These are phyloP conservation scores for Globisporangium apiculatum DNA, from an alignment of 352 stramenopile genomes.

Conservation along the genomic window DNA sequence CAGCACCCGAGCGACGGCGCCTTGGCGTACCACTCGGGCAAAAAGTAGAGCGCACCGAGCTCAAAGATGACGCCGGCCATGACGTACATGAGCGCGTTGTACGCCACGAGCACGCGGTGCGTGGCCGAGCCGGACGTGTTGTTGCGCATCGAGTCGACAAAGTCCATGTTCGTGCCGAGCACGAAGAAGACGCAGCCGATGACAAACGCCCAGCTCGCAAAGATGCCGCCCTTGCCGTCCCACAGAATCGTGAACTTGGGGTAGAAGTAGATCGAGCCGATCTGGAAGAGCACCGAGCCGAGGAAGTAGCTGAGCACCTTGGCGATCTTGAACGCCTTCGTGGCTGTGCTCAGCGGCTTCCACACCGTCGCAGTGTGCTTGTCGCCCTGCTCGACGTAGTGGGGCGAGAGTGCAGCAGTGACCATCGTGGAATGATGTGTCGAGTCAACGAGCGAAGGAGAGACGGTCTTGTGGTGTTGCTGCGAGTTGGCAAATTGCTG, in stretches of 20 bases:
- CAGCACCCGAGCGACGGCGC: conserved; percentile 60
- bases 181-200: conserved; percentile 70
- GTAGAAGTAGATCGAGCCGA: conserved; percentile 80
- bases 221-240: conserved; percentile 49
- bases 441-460: too few species aligned
- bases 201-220: conserved; percentile 64
- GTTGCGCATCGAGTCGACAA: conserved; percentile 55
- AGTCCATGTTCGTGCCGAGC: conserved; percentile 60
- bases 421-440: conserved; percentile 2
- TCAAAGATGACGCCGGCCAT: conserved; percentile 67
- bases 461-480: too few species aligned
- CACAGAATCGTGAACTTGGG: conserved; percentile 59
- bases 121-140: conserved; percentile 44
- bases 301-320: conserved; percentile 50
- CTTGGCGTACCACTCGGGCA: conserved; percentile 67
- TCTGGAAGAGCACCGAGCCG: conserved; percentile 63
- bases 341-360: conserved; percentile 17
- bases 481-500: too few species aligned
- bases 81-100: conserved; percentile 55
- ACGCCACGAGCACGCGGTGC: conserved; percentile 49
- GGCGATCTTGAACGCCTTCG: conserved; percentile 45
- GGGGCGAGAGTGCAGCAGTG: conserved; percentile 13
- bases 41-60: conserved; percentile 72
- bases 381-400: conserved; percentile 16
- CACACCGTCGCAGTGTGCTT: conserved; percentile 11